Evolutionary conservation across 108 stramenopile species (phyloP), one percentile per base, ranked within the genome.

Genomic region (Skeletonema tropicum): DNA sequence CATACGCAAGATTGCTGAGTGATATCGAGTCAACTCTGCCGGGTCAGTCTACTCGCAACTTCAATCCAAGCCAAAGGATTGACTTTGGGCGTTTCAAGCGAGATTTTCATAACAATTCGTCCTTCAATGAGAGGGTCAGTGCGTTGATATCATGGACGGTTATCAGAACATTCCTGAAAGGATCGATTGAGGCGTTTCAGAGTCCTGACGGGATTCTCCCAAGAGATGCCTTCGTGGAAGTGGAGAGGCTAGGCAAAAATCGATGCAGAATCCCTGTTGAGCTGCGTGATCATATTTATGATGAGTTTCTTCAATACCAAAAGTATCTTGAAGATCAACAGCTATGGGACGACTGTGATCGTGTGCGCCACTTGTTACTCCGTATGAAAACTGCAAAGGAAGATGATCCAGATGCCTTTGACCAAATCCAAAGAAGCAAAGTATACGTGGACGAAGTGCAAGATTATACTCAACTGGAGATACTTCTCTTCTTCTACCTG

Each of bases 271-370:
- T 90, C 5, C 33, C 71, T 10, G n/a, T 14, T 7, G 76, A 86
- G 2, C 64, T 71, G 21, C 68, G 87, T 1, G 58, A 71, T 19
- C 14, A 30, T 3, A 66, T 73, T 4, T 90, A 85, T 49, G 70
- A 65, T 19, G 45, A 80, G 8, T 90, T 82, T 62, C 45, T 73
- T 52, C 46, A 58, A 29, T 90, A 90, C 75, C 38, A 83, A 45
- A 31, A 60, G 17, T 72, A 25, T 11, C 36, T 83, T 48, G 11
- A 65, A 11, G 70, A 78, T 42, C 46, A 72, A 11, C 26, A 65
- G 2, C 46, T 84, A 5, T 90, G 85, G 85, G 89, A 90, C 57
- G 86, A 87, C 30, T 80, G 75, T 36, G 86, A 87, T 72, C 82
- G 83, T 12, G 73, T 84, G 12, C 12, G 33, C 39, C 13, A 66